Base-by-base conservation (phyloP, 2,329 filamentous ascomycete species). In the Colletotrichum eleusines region DNA sequence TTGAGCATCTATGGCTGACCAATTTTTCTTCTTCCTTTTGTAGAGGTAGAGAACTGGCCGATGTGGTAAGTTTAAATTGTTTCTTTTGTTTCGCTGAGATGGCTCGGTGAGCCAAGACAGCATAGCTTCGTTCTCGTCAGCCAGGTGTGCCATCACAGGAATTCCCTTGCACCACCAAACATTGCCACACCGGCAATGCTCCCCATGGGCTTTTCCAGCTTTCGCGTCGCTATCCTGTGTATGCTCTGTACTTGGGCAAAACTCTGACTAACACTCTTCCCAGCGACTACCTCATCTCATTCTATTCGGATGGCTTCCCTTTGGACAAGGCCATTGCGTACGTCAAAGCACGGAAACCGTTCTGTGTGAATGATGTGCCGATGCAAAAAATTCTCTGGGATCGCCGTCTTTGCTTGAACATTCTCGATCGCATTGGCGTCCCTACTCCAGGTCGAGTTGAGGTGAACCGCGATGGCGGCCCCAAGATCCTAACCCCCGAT, bases 381-480 rank as follows among this genome's bases (percentile, higher is more conserved):
- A 98, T 99, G 94, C 96, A 99, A 80, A 95, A 97, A 80, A 90
- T 99, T 7, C 85, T 99, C 3, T 99, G 96, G 96, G 96, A 99
- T 80, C 90, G 97, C 58, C 91, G 97, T 42, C 85, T 98, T 31
- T 98, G 96, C 76, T 86, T 99, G 26, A 90, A 89, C 67, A 92
- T 99, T 40, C 86, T 99, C 59, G 95, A 98, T 80, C 91, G 92
- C 76, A 93, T 98, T 78, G 90, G 92, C 69, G 95, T 99, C 2
- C 94, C 94, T 11, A 98, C 95, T 0, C 96, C 97, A 0, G 91
- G 91, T 76, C 89, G 97, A 69, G 81, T 99, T 33, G 95, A 98
- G 79, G 93, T 99, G 67, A 98, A 92, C 77, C 90, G 97, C 33
- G 96, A 99, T 80, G 96, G 96, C 40, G 96, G 96, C 0, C 95